Evolutionary conservation across 2,329 filamentous ascomycete species (phyloP).

Genomic region (Aspergillus oerlinghausenensis): DNA sequence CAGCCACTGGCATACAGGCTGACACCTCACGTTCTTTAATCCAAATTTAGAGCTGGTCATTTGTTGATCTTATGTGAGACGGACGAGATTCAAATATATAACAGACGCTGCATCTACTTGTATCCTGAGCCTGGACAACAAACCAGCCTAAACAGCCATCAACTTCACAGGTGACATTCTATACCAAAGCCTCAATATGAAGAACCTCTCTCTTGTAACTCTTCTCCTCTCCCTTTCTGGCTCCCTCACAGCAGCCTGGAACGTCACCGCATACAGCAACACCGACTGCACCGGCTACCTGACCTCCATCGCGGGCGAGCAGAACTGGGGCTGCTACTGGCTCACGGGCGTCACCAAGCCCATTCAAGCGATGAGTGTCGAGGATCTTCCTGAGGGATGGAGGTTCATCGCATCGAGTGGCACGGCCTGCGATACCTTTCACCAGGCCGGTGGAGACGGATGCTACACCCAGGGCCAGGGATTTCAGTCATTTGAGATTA

Average conservation of each 20-base stretch:
- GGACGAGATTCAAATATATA: not conserved
- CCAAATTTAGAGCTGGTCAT: not conserved
- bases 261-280: not conserved
- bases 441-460: not conserved
- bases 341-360: not conserved
- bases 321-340: not conserved
- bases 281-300: slow-evolving; percentile 1
- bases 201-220: not conserved
- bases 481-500: not conserved
- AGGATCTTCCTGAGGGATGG: not conserved
- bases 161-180: too few relatives aligned
- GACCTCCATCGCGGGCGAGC: not conserved
- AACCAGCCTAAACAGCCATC: too few relatives aligned
- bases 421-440: not conserved
- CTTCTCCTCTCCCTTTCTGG: not conserved
- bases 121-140: not conserved
- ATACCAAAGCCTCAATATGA: not conserved
- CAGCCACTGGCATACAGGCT: not conserved
- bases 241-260: slow-evolving; percentile 1
- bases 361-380: not conserved
- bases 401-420: not conserved
- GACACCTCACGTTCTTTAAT: not conserved
- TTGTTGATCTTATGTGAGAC: not conserved
- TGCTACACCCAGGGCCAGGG: slow-evolving; percentile 1
- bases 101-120: not conserved